phyloP scores from a whole-genome alignment of 2,329 filamentous ascomycete genomes.

The Leptographium flavum region DNA sequence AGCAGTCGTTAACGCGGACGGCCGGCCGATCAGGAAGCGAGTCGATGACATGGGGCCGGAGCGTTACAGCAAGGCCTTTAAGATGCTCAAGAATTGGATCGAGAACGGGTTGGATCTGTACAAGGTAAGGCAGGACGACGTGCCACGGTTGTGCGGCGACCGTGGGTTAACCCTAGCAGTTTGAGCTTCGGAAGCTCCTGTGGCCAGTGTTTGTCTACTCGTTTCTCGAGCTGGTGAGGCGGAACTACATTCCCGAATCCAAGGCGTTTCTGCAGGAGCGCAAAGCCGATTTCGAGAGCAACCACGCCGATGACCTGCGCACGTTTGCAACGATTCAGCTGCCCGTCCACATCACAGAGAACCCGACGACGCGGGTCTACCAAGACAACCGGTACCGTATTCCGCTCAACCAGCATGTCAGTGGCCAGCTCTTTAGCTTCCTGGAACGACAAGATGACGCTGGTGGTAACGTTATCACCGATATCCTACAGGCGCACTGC shows the following conservation, averaged over 20 bases:
- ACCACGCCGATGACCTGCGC: slow-evolving; percentile 70
- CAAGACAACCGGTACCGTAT: slow-evolving; percentile 77
- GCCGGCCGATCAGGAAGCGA: slow-evolving; percentile 52
- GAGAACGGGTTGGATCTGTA: slow-evolving; percentile 89
- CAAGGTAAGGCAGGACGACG: slow-evolving; percentile 43
- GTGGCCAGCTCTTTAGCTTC: slow-evolving; percentile 71
- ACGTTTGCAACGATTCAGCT: slow-evolving; percentile 59
- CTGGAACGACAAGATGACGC: slow-evolving; percentile 75
- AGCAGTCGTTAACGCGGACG: slow-evolving; percentile 66
- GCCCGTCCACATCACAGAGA: slow-evolving; percentile 64
- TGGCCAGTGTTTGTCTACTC: slow-evolving; percentile 96
- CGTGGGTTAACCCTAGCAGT: slow-evolving; percentile 30
- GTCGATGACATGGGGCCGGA: slow-evolving; percentile 58
- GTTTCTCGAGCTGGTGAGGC: slow-evolving; percentile 63
- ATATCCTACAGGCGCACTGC: slow-evolving; percentile 51
- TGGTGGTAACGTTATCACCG: slow-evolving; percentile 64
- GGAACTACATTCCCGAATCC: slow-evolving; percentile 58
- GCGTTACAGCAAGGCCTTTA: slow-evolving; percentile 65
- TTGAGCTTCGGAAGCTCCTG: slow-evolving; percentile 72
- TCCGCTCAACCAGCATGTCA: slow-evolving; percentile 74
- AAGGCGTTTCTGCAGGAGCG: slow-evolving; percentile 59
- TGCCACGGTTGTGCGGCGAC: not conserved
- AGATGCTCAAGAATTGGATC: slow-evolving; percentile 65
- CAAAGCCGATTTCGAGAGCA: slow-evolving; percentile 54
- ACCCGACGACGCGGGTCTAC: slow-evolving; percentile 67